Evolutionary conservation across 2,329 filamentous ascomycete species (phyloP).

Genomic region (Fusarium poae): DNA sequence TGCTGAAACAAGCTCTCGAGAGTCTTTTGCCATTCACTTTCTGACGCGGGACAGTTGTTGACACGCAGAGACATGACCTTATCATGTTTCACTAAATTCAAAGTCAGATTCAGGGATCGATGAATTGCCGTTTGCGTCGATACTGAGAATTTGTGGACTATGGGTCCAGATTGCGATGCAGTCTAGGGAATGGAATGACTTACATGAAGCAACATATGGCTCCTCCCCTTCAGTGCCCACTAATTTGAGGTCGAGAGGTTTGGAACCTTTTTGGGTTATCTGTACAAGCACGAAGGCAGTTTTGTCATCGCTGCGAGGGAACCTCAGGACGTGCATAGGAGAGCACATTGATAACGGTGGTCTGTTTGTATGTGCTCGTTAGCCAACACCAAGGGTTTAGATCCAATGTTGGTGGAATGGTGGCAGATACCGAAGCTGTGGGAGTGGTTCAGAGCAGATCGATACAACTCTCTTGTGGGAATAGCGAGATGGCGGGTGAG

Average conservation of each 20-base stretch:
- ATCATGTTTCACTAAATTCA: conserved; percentile 66
- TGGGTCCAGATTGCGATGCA: conserved; percentile 33
- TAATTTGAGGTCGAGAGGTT: conserved; percentile 73
- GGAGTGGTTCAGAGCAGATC: conserved; percentile 28
- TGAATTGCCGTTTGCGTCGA: conserved; percentile 37
- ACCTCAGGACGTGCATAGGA: conserved; percentile 63
- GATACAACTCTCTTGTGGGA: conserved; percentile 18
- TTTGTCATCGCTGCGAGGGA: conserved; percentile 67
- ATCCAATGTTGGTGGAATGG: conserved; percentile 30
- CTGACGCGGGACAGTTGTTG: conserved; percentile 66
- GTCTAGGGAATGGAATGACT: conserved; percentile 53
- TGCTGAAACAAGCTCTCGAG: conserved; percentile 69
- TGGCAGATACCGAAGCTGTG: conserved; percentile 32
- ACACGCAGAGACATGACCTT: conserved; percentile 65
- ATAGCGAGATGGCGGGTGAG: conserved; percentile 21
- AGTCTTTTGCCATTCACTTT: conserved; percentile 76
- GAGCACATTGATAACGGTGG: conserved; percentile 41
- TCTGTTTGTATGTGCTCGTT: not conserved
- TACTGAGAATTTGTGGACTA: conserved; percentile 37
- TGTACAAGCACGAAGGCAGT: conserved; percentile 71
- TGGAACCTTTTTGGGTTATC: conserved; percentile 63
- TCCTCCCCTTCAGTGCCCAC: conserved; percentile 76
- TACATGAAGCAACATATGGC: conserved; percentile 70
- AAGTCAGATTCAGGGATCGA: conserved; percentile 41
- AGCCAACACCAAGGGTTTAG: conserved; percentile 23